phyloP scores from a whole-genome alignment of 1,284 basidiomycete genomes.

The Cystobasidium slooffiae region DNA sequence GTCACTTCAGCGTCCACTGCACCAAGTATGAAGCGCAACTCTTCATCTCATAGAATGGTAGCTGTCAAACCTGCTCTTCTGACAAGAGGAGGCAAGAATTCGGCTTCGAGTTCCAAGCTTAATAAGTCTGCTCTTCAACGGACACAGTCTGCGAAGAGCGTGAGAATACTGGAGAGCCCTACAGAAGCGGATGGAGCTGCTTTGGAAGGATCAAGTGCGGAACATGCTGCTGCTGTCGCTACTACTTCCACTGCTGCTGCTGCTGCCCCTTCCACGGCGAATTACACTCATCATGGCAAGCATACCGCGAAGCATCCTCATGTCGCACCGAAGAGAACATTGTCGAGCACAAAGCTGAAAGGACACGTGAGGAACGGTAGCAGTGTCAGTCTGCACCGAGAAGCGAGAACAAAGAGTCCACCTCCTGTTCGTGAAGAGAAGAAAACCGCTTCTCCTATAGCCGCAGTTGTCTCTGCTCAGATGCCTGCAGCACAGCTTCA shows the following conservation, averaged over 20 bases:
- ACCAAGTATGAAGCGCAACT: background rate
- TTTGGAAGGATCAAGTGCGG: background rate
- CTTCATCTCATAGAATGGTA: background rate
- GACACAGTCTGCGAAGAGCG: slow-evolving; percentile 31
- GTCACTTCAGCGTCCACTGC: background rate
- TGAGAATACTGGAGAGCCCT: slow-evolving; percentile 27
- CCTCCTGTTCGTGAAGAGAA: background rate
- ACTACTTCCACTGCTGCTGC: background rate
- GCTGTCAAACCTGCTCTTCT: slow-evolving; percentile 10
- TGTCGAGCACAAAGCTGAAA: background rate
- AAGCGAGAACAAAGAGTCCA: slow-evolving; percentile 10
- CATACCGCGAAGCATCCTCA: background rate
- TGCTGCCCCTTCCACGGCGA: too few relatives aligned
- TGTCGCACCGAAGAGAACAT: background rate
- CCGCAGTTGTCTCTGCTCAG: background rate
- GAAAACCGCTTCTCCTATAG: background rate
- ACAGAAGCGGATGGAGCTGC: slow-evolving; percentile 17
- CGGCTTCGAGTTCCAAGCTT: background rate
- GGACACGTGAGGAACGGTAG: slow-evolving; percentile 11
- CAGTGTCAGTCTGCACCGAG: background rate
- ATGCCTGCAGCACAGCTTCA: background rate
- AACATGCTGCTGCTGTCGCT: too few relatives aligned
- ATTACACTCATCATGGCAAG: background rate
- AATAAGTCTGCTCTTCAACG: slow-evolving; percentile 18
- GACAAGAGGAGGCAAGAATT: background rate